Evolutionary conservation across 148 eudicot species (phyloP).

Genomic region (Camellia japonica): DNA sequence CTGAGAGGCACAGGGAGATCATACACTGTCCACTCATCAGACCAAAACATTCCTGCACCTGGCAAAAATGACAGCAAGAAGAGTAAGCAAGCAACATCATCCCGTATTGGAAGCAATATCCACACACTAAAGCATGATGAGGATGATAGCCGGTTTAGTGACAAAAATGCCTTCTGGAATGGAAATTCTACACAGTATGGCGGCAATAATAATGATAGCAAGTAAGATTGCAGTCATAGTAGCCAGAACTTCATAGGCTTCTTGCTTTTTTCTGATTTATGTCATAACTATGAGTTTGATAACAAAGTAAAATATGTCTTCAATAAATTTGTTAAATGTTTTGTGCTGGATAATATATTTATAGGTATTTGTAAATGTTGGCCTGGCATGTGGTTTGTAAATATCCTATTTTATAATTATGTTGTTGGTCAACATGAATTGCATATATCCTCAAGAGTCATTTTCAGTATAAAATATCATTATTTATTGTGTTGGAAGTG

Average conservation of each 20-base stretch:
- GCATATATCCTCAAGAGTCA: no score
- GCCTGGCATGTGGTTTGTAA: no score
- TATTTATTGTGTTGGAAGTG: no score
- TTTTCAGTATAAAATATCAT: no score
- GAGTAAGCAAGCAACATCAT: constrained; percentile 17
- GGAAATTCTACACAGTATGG: constrained; percentile 65
- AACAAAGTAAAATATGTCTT: no score
- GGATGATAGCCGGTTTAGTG: constrained; percentile 38
- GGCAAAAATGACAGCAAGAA: constrained; percentile 19
- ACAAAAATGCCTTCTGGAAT: constrained; percentile 55
- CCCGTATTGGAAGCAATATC: constrained; percentile 50
- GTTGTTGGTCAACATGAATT: no score
- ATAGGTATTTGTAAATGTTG: no score
- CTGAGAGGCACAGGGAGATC: constrained; percentile 24
- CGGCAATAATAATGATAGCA: constrained; percentile 40
- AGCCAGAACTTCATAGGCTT: not conserved
- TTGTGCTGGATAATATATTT: no score
- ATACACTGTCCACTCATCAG: constrained; percentile 13
- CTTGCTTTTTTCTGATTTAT: not conserved
- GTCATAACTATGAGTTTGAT: not conserved
- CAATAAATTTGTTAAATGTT: no score
- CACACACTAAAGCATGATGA: constrained; percentile 62
- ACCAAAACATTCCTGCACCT: constrained; percentile 17
- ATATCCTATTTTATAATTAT: no score
- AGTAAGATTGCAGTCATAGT: constrained; percentile 17